Percentiles rank a stretch among this genome's conserved stretches.
Evolutionary conservation across 768 basidiomycete genomes (phyloP).

Genomic region (Boletus vinaceobasis): DNA sequence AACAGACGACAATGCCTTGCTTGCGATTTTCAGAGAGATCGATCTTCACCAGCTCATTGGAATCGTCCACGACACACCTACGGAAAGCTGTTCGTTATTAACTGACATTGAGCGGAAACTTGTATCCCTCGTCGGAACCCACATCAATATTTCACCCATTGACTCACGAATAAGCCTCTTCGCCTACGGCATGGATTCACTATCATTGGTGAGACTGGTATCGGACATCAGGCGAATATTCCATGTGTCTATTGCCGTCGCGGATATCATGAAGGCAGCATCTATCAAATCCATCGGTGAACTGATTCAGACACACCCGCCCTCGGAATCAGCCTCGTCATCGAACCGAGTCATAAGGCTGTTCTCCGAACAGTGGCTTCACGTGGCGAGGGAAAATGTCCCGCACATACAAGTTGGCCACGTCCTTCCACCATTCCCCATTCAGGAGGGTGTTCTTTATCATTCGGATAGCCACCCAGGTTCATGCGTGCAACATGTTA

Average conservation of each 20-base stretch:
- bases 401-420: conserved; percentile 6
- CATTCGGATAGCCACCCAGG: conserved; percentile 36
- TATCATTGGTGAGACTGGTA: conserved; percentile 24
- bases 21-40: conserved; percentile 23
- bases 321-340: background rate
- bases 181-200: conserved; percentile 33
- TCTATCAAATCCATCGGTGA: conserved; percentile 20
- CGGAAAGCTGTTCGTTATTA: background rate
- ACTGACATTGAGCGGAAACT: conserved; percentile 37
- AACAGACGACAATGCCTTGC: conserved; percentile 29
- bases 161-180: conserved; percentile 29
- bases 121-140: conserved; percentile 30
- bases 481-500: conserved; percentile 45
- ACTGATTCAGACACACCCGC: conserved; percentile 8
- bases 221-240: conserved; percentile 22
- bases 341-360: background rate
- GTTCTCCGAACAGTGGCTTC: conserved; percentile 21
- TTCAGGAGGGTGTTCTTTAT: conserved; percentile 47
- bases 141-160: conserved; percentile 15
- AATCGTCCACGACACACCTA: background rate
- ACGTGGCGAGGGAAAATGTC: conserved; percentile 3
- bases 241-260: conserved; percentile 18
- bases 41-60: conserved; percentile 21
- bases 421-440: conserved; percentile 42
- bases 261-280: conserved; percentile 29